These are phyloP conservation scores for Daedaleopsis nitida DNA, from an alignment of 768 basidiomycete genomes.

Conservation along the genomic window DNA sequence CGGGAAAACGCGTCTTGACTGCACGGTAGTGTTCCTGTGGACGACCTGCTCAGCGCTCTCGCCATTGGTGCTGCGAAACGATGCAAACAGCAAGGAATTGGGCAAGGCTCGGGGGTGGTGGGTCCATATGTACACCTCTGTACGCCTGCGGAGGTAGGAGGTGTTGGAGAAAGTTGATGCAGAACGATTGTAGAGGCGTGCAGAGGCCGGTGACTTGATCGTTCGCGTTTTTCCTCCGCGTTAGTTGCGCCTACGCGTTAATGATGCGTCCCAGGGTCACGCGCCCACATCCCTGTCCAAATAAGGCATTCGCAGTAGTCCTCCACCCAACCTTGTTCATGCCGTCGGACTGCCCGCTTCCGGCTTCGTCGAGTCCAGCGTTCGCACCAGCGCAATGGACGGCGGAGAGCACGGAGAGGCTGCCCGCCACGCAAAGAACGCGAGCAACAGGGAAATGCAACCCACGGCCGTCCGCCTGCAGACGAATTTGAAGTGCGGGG, in stretches of 20 bases:
- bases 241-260: background rate
- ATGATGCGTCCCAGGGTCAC: conserved; percentile 4
- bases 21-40: conserved; percentile 40
- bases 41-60: conserved; percentile 1
- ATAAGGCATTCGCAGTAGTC: conserved; percentile 16
- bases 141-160: background rate
- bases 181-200: background rate
- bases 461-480: background rate
- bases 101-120: conserved; percentile 13
- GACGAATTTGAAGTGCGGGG: conserved; percentile 1
- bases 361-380: background rate
- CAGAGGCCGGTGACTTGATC: background rate
- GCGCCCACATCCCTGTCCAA: conserved; percentile 8
- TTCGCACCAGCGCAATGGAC: too few species aligned
- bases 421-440: too few species aligned
- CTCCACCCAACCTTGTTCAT: background rate
- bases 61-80: background rate
- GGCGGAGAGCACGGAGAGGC: too few species aligned
- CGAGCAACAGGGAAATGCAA: too few species aligned
- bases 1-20: conserved; percentile 46
- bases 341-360: background rate
- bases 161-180: background rate
- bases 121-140: background rate
- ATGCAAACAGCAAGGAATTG: conserved; percentile 20
- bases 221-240: background rate